Conservation (phyloP, 2,329 filamentous ascomycete genomes). For the Aureobasidium sp. region DNA sequence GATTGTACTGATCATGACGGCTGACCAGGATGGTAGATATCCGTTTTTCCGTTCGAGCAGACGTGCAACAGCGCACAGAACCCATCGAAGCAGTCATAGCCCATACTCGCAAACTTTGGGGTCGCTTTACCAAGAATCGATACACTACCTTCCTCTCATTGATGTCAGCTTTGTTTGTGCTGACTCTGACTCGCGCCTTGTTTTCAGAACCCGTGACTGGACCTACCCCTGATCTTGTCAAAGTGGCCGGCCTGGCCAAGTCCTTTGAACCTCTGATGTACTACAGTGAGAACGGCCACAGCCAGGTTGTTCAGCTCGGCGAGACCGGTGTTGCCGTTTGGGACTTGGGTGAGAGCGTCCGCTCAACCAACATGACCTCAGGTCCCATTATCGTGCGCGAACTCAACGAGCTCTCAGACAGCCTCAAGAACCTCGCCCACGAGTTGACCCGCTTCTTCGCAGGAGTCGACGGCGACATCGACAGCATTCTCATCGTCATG, state of each 20-base stretch:
- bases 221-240: slow-evolving; percentile 76
- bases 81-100: slow-evolving; percentile 67
- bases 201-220: slow-evolving; percentile 58
- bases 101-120: slow-evolving; percentile 52
- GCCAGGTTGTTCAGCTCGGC: slow-evolving; percentile 79
- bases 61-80: slow-evolving; percentile 79
- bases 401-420: slow-evolving; percentile 78
- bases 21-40: slow-evolving; percentile 52
- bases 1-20: slow-evolving; percentile 11
- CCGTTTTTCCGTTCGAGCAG: slow-evolving; percentile 76
- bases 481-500: slow-evolving; percentile 89
- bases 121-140: slow-evolving; percentile 59
- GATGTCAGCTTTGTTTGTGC: slow-evolving; percentile 53
- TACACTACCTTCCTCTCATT: slow-evolving; percentile 55
- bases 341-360: slow-evolving; percentile 86
- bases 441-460: slow-evolving; percentile 90
- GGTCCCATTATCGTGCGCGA: slow-evolving; percentile 77
- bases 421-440: slow-evolving; percentile 70
- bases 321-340: slow-evolving; percentile 89
- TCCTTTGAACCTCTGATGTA: slow-evolving; percentile 92
- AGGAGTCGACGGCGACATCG: slow-evolving; percentile 86
- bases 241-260: slow-evolving; percentile 79
- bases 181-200: slow-evolving; percentile 56
- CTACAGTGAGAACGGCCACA: slow-evolving; percentile 82
- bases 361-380: slow-evolving; percentile 83